Percentiles rank a stretch among this genome's conserved stretches.
Evolutionary conservation across 805 yeast genomes (phyloP).

Genomic region (Myxozyma melibiosi): DNA sequence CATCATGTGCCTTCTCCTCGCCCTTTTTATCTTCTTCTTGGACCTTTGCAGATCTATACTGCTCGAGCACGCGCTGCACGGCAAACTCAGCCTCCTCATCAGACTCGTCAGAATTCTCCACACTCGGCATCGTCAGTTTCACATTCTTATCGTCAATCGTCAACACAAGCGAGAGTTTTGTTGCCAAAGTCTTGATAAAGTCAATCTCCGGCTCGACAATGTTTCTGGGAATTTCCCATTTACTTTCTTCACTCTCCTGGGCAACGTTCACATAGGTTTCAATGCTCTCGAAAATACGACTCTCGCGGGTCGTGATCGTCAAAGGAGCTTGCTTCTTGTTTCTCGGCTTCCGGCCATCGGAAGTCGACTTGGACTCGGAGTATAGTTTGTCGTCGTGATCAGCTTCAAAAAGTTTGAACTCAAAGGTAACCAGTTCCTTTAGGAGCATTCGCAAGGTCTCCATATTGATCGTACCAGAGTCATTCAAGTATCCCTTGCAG

Average conservation of each 20-base stretch:
- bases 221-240: constrained; percentile 17
- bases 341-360: constrained; percentile 1
- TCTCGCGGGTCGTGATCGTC: constrained; percentile 50
- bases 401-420: constrained; percentile 81
- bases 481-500: constrained; percentile 82
- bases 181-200: constrained; percentile 20
- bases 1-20: constrained; percentile 60
- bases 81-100: constrained; percentile 64
- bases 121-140: constrained; percentile 48
- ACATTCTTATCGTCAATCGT: neutral
- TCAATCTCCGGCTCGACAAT: constrained; percentile 14
- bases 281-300: constrained; percentile 54
- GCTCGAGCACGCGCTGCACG: constrained; percentile 57
- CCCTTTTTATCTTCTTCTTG: constrained; percentile 45
- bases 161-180: constrained; percentile 12
- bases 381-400: constrained; percentile 45
- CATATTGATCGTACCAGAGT: constrained; percentile 78
- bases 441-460: constrained; percentile 74
- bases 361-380: constrained; percentile 7
- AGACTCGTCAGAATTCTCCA: constrained; percentile 63
- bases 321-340: neutral
- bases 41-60: constrained; percentile 24
- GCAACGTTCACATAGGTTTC: constrained; percentile 16
- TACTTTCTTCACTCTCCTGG: neutral
- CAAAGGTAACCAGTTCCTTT: constrained; percentile 73